Evolutionary conservation across 768 basidiomycete genomes (phyloP).

Genomic region (Lepiota brunneoincarnata): DNA sequence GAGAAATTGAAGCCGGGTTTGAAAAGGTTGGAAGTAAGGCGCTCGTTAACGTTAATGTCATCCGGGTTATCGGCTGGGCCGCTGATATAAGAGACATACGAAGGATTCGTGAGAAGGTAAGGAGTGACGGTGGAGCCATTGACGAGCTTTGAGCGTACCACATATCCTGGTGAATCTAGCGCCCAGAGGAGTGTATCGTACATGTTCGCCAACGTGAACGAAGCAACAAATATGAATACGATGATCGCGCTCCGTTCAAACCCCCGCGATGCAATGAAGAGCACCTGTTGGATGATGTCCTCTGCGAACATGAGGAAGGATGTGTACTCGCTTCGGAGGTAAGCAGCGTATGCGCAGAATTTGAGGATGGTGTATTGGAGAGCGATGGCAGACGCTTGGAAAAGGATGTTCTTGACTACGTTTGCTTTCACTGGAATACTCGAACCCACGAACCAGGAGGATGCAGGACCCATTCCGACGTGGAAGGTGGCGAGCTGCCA

Average conservation of each 20-base stretch:
- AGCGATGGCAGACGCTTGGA: constrained; percentile 14
- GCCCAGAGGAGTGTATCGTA: constrained; percentile 22
- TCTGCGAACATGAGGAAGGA: constrained; percentile 22
- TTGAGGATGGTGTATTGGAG: constrained; percentile 15
- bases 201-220: constrained; percentile 10
- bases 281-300: constrained; percentile 14
- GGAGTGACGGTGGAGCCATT: constrained; percentile 5
- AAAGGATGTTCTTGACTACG: constrained; percentile 21
- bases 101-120: constrained; percentile 13
- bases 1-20: constrained; percentile 17
- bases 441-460: too few species aligned
- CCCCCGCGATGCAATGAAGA: constrained; percentile 12
- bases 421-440: constrained; percentile 16
- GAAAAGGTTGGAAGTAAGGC: constrained; percentile 14
- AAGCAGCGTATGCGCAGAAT: constrained; percentile 15
- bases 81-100: constrained; percentile 14
- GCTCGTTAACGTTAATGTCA: constrained; percentile 12
- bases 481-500: too few species aligned
- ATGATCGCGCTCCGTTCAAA: constrained; percentile 13
- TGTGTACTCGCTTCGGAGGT: constrained; percentile 15
- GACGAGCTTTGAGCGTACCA: constrained; percentile 8
- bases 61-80: constrained; percentile 9
- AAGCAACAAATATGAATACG: constrained; percentile 13
- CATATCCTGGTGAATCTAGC: constrained; percentile 19
- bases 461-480: too few species aligned